Percentiles rank a stretch among this genome's conserved stretches.
Evolutionary conservation across 176 grass and related monocot species (phyloP).

Genomic region (Alloteropsis semialata): DNA sequence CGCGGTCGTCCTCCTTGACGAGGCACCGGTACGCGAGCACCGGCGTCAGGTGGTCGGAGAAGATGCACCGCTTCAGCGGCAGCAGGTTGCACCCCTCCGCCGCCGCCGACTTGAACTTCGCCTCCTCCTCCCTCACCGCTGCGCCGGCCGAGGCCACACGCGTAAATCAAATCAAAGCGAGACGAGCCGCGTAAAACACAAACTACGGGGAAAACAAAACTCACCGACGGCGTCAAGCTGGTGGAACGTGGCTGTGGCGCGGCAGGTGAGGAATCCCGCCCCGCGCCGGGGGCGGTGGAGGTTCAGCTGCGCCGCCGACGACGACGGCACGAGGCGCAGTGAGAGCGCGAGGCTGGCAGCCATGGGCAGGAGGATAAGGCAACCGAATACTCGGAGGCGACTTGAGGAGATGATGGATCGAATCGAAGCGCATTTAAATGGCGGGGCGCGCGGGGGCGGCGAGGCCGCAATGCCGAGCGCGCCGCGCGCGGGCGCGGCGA

Average conservation of each 20-base stretch:
- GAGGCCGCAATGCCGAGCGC: background rate
- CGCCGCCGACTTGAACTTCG: conserved; percentile 41
- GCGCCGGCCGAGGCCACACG: background rate
- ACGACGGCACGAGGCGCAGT: conserved; percentile 30
- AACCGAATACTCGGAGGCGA: background rate
- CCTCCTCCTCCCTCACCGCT: conserved; percentile 64
- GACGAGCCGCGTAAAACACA: background rate
- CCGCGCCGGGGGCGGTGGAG: background rate
- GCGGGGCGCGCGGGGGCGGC: background rate
- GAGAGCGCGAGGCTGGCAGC: conserved; percentile 30
- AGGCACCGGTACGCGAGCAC: conserved; percentile 92
- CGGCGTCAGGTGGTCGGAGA: conserved; percentile 80
- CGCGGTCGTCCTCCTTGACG: conserved; percentile 80
- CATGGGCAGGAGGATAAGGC: background rate
- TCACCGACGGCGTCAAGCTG: conserved; percentile 48
- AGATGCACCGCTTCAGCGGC: conserved; percentile 72
- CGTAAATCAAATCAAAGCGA: background rate
- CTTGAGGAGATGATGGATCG: conserved; percentile 3
- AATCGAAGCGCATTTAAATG: background rate
- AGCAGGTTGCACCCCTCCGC: conserved; percentile 60
- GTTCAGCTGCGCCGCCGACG: background rate
- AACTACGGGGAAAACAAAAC: background rate
- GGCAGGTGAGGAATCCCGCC: background rate
- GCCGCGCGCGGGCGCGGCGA: background rate
- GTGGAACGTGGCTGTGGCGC: conserved; percentile 35